Base-by-base conservation (phyloP, 345 rosid species). In the Camelina hispida region DNA sequence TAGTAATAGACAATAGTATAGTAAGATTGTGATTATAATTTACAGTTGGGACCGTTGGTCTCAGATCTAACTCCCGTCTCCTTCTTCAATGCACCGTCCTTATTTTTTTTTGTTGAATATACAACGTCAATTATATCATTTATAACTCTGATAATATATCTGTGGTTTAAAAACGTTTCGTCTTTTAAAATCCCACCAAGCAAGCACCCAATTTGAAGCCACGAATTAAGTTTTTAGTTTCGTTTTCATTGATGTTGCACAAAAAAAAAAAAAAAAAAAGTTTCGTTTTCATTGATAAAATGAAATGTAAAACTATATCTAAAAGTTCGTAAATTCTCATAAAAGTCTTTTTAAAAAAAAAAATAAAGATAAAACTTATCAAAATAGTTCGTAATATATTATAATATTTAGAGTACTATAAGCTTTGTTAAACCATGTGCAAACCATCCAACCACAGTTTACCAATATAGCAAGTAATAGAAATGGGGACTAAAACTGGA, bases 51-150 rank as follows among this genome's bases (percentile, higher is more conserved):
- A 50, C 72, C 72, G 76, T 71, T 77, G 76, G 72, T 32, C 56
- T 20, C 56, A 63, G 47, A 77, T 69, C 71, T 68, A 64, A 67
- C 56, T 32, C 56, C 35, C 48, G 6, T 50, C 62, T 48, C 58
- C 65, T 22, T 69, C 75, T 77, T 85, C 72, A 69, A 83, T 81
- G 79, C 86, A 83, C 84, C 82, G 76, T 72, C 83, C 58, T 17
- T 40, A 7, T 30, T 34, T 18, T 2, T 1, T 8, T 10, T 10
- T 40, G 8, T 28, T 32, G 30, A 2, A 11, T 22, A 6, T 59
- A 4, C 13, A n/a, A 16, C 23, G 25, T 50, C 48, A 22, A 1
- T 14, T 25, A 25, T 23, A 3, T 16, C 40, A 35, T 37, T 15
- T 23, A 20, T 15, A 23, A 35, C 17, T 15, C 23, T 9, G 15